Conservation (phyloP, 129 eudicot species). For the Artemisia tridentata region DNA sequence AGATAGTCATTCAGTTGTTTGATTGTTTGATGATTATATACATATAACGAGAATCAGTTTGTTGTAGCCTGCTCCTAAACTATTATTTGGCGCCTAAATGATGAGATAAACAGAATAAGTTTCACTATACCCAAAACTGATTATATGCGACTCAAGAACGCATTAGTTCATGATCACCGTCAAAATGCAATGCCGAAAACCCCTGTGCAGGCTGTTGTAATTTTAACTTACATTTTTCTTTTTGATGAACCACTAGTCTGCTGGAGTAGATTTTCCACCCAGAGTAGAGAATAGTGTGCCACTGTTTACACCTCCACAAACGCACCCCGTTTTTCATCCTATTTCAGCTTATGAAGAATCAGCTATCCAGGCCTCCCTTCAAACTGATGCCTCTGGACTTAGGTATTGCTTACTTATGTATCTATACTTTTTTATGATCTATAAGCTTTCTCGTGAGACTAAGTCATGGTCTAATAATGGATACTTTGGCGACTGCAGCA, state of each 20-base stretch:
- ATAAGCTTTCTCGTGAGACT: no score
- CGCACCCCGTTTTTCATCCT: slow-evolving; percentile 58
- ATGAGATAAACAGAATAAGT: no score
- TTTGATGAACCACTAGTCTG: slow-evolving; percentile 44
- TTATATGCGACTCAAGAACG: no score
- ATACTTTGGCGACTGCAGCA: slow-evolving; percentile 35
- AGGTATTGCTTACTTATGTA: slow-evolving; percentile 37
- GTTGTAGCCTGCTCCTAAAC: no score
- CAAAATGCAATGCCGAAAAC: no score
- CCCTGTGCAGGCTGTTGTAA: background rate
- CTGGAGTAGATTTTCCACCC: slow-evolving; percentile 91
- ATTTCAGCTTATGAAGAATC: slow-evolving; percentile 67
- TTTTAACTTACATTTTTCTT: background rate
- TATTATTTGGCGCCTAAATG: no score
- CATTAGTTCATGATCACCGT: no score
- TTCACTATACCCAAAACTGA: no score
- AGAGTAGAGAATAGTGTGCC: slow-evolving; percentile 82
- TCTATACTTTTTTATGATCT: no score
- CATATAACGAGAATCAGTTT: no score
- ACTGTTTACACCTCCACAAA: slow-evolving; percentile 85
- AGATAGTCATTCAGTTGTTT: no score
- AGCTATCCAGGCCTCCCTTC: slow-evolving; percentile 83
- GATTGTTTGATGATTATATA: no score
- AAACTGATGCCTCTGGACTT: slow-evolving; percentile 66
- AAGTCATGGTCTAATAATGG: background rate